phyloP scores from a whole-genome alignment of 2,329 filamentous ascomycete genomes.

The Elsinoe fawcettii region DNA sequence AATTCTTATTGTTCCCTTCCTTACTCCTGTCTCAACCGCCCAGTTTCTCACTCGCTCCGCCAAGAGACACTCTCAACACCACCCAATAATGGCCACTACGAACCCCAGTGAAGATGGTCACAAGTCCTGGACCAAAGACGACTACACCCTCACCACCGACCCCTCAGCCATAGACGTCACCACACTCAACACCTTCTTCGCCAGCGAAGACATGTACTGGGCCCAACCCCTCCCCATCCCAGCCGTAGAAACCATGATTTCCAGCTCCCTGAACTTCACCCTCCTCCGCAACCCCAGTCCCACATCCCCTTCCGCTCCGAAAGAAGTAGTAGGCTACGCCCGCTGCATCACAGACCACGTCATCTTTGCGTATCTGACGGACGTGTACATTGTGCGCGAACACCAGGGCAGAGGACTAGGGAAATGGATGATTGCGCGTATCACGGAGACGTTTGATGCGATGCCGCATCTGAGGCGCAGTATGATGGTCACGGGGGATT shows the following conservation, averaged over 20 bases:
- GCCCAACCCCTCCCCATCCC: conserved; percentile 21
- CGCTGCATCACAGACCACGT: conserved; percentile 24
- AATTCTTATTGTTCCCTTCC: too few relatives aligned
- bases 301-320: conserved; percentile 17
- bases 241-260: conserved; percentile 21
- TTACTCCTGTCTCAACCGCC: too few relatives aligned
- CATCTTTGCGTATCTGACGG: conserved; percentile 23
- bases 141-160: neutral
- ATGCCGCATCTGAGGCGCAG: conserved; percentile 10
- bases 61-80: too few relatives aligned
- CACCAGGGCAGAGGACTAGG: conserved; percentile 20
- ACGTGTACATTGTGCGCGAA: conserved; percentile 22
- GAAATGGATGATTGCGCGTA: conserved; percentile 23
- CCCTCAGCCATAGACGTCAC: neutral
- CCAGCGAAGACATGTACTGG: conserved; percentile 26
- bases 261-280: conserved; percentile 24
- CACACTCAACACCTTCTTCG: conserved; percentile 18
- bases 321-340: conserved; percentile 21
- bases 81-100: neutral
- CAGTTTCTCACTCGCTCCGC: too few relatives aligned
- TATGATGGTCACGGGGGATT: conserved; percentile 13
- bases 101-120: neutral
- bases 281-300: conserved; percentile 22
- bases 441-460: conserved; percentile 7
- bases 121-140: neutral